These are phyloP conservation scores for Bipolaris cookei DNA, from an alignment of 2,329 filamentous ascomycete species.

Conservation along the genomic window DNA sequence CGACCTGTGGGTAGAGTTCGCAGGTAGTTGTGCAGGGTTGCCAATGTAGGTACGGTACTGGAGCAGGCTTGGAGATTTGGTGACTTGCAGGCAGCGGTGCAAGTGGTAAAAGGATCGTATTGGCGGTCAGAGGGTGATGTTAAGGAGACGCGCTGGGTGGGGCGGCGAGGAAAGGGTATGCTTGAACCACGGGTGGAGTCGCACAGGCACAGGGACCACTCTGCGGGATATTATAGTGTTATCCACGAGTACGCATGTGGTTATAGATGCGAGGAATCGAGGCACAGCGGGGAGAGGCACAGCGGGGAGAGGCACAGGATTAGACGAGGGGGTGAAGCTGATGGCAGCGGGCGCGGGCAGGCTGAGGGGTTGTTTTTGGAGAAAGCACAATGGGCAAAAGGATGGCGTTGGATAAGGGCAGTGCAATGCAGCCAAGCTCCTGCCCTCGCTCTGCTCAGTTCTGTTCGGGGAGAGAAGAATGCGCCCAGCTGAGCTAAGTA, in stretches of 20 bases:
- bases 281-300: neutral
- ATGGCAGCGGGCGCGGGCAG: neutral
- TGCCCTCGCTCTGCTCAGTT: too few species aligned
- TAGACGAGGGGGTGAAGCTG: constrained; percentile 4
- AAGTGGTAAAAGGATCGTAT: neutral
- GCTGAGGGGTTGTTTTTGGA: too few species aligned
- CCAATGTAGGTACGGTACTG: constrained; percentile 13
- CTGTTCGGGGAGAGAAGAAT: neutral
- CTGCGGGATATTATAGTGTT: constrained; percentile 3
- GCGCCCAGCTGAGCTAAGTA: neutral
- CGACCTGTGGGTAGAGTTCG: constrained; percentile 22
- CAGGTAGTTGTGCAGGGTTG: constrained; percentile 11
- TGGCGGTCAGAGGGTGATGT: neutral
- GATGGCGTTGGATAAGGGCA: neutral
- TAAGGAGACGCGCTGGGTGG: constrained; percentile 1
- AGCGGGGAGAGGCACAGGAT: too few species aligned
- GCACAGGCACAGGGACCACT: constrained; percentile 5
- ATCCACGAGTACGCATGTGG: constrained; percentile 3
- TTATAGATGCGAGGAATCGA: neutral
- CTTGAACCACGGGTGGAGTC: constrained; percentile 2
- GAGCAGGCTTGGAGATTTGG: neutral
- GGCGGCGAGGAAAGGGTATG: neutral
- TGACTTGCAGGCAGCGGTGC: neutral
- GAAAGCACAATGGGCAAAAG: neutral
- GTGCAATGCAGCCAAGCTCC: neutral